Evolutionary conservation across 768 basidiomycete species (phyloP), one percentile per base, ranked within the genome.

Genomic region (Mycena vitilis): DNA sequence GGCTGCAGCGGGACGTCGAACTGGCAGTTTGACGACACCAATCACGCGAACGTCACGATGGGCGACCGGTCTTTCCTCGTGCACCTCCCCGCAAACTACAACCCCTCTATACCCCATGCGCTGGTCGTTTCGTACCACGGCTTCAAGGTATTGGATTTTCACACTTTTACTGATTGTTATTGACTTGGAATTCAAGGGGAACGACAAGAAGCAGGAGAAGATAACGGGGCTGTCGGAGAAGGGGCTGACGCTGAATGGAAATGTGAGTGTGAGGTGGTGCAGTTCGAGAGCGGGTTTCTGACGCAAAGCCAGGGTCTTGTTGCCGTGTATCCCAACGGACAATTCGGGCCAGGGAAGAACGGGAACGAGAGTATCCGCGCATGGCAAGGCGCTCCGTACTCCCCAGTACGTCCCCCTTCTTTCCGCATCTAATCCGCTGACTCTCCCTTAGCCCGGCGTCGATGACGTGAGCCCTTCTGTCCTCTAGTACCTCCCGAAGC

Each of bases 1-100:
- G 62, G 62, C 15, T 63, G 62, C 44, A 56, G 44, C 15, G 44
- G 47, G 44, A 18, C 62, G 40, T 63, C 52, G 40, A 48, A 11
- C 47, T 63, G 52, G 53, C 23, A 55, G 30, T 63, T 63, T 30
- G 62, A 63, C 44, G 25, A 45, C 54, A 60, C 52, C n/a, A 65
- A 68, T 59, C 70, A 68, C 56, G 62, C 66, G 1, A 71, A 68
- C 34, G 37, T 64, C 34, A 68, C 70, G 6, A 42, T 68, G 25
- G 70, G 70, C 9, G 61, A 65, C 70, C 66, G 70, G 20, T 63
- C 70, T 8, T 71, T 71, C 67, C 66, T 71, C 47, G 67, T 71
- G 20, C 70, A 71, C 56, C 53, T 71, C 47, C 70, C 66, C 2
- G 37, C 59, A 20, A 47, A 47, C 30, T 71, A 69, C 34, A 36